These are phyloP conservation scores for Ascochyta pisi DNA, from an alignment of 2,329 filamentous ascomycete genomes.

Conservation along the genomic window DNA sequence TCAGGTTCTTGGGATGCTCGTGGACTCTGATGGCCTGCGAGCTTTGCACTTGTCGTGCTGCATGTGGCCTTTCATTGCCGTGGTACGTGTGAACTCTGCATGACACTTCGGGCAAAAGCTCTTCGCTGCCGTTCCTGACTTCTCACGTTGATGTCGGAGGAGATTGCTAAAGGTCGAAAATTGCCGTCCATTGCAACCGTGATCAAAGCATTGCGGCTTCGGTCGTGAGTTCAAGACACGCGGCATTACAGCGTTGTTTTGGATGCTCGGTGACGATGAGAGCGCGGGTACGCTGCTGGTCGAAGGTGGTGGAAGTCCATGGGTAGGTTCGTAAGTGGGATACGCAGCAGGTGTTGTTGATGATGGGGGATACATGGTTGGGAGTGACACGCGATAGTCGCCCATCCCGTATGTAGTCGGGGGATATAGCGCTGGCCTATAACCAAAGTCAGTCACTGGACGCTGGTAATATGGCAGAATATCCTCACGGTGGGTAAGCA, in stretches of 20 bases:
- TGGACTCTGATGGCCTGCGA: constrained; percentile 57
- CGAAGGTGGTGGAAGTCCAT: constrained; percentile 29
- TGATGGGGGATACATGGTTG: constrained; percentile 47
- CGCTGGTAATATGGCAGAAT: no score
- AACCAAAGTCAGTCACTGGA: not conserved
- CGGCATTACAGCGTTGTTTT: constrained; percentile 39
- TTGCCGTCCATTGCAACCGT: constrained; percentile 92
- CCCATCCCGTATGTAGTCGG: constrained; percentile 43
- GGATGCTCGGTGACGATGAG: constrained; percentile 36
- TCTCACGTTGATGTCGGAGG: constrained; percentile 89
- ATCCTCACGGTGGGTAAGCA: constrained; percentile 44
- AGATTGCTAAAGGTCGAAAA: constrained; percentile 98
- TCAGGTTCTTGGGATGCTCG: constrained; percentile 23
- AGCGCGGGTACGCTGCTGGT: constrained; percentile 31
- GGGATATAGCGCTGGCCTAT: constrained; percentile 43
- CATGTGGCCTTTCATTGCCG: constrained; percentile 85
- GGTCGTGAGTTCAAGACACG: constrained; percentile 78
- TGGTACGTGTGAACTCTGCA: constrained; percentile 89
- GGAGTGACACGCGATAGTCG: constrained; percentile 42
- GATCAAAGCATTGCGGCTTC: constrained; percentile 97
- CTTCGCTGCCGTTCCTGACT: constrained; percentile 88
- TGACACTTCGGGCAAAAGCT: constrained; percentile 89
- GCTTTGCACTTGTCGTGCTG: constrained; percentile 92
- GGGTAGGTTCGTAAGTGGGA: constrained; percentile 39
- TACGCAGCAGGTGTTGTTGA: constrained; percentile 42